Evolutionary conservation across 495 filamentous ascomycete species (phyloP).

Genomic region (Aspergillus sclerotiicarbonarius): DNA sequence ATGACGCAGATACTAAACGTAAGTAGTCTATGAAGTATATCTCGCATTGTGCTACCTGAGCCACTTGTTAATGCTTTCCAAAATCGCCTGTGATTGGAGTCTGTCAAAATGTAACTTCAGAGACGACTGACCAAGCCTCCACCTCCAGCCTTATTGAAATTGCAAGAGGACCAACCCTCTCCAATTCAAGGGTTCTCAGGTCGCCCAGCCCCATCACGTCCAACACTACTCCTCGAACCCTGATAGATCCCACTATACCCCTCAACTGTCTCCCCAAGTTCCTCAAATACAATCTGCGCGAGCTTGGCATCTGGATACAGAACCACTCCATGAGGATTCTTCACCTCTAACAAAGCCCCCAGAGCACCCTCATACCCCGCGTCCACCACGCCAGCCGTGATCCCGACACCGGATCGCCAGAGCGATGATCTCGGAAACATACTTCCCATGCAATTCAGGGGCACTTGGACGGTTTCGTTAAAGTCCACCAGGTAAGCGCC

Average conservation of each 20-base stretch:
- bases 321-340: conserved; percentile 35
- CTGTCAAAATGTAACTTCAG: too few species aligned
- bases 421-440: conserved; percentile 40
- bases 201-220: conserved; percentile 23
- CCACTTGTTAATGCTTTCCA: too few species aligned
- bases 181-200: too few species aligned
- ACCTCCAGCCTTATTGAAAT: too few species aligned
- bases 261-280: conserved; percentile 32
- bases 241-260: conserved; percentile 47
- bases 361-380: conserved; percentile 47
- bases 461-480: conserved; percentile 43
- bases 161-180: too few species aligned
- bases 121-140: too few species aligned
- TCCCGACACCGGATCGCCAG: conserved; percentile 36
- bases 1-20: too few species aligned
- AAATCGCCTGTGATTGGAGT: too few species aligned
- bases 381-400: conserved; percentile 45
- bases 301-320: conserved; percentile 36
- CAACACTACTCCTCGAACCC: conserved; percentile 25
- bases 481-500: conserved; percentile 47
- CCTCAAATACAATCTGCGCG: conserved; percentile 43
- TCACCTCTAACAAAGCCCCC: conserved; percentile 42
- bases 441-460: conserved; percentile 38
- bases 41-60: too few species aligned
- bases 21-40: too few species aligned